Evolutionary conservation across 441 rosid species (phyloP).

Genomic region (Monsonia emarginata): DNA sequence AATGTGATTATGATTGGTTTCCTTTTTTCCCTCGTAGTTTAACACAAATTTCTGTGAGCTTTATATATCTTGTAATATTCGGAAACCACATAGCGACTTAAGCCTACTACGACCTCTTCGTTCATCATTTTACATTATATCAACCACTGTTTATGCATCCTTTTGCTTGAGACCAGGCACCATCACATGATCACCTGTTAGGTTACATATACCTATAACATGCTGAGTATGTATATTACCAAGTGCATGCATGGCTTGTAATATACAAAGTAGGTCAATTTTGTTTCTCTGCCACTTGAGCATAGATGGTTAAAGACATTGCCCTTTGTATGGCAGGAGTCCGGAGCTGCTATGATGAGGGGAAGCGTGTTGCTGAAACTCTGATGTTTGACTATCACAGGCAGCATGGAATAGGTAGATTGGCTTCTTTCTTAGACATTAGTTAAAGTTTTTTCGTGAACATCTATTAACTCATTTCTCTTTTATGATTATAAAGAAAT

Average conservation of each 20-base stretch:
- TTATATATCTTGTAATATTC: neutral
- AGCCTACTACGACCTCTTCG: too few relatives aligned
- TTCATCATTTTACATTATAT: too few relatives aligned
- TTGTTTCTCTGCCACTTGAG: neutral
- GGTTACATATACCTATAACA: neutral
- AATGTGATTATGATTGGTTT: neutral
- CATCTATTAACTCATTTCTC: neutral
- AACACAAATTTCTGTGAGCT: too few relatives aligned
- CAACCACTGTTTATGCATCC: too few relatives aligned
- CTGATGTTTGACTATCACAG: conserved; percentile 97
- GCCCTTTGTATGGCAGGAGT: conserved; percentile 12
- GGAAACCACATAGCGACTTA: neutral
- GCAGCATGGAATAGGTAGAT: conserved; percentile 85
- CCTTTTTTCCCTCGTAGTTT: neutral
- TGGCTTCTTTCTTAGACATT: neutral
- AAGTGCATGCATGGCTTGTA: neutral
- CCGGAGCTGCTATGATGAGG: conserved; percentile 17
- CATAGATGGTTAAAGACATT: neutral
- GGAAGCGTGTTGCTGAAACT: conserved; percentile 90
- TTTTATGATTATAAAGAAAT: conserved; percentile 37
- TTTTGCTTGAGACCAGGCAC: too few relatives aligned
- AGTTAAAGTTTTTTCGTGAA: neutral
- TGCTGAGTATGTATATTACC: neutral
- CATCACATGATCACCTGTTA: neutral
- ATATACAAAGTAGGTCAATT: neutral